A percentile compares a stretch with the other conserved stretches of the same genome.
phyloP scores from a whole-genome alignment of 345 rosid genomes.

The Triadica sebifera region DNA sequence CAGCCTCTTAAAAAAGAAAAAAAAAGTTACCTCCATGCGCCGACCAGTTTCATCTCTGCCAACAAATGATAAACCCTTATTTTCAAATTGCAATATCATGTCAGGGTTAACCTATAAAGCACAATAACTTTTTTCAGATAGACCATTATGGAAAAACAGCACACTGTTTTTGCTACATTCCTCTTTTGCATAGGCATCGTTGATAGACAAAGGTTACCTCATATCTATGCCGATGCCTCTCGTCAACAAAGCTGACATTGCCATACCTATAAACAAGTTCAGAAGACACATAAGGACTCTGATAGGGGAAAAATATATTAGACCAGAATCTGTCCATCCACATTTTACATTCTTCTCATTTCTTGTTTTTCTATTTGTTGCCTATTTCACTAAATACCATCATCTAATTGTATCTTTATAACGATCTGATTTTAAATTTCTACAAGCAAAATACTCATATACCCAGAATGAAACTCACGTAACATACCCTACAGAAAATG shows the following conservation, averaged over 20 bases:
- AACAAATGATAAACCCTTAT: slow-evolving; percentile 81
- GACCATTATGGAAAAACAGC: neutral
- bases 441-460: neutral
- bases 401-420: neutral
- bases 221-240: slow-evolving; percentile 91
- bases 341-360: neutral
- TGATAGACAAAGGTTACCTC: slow-evolving; percentile 51
- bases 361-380: neutral
- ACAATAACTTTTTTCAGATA: slow-evolving; percentile 4
- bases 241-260: slow-evolving; percentile 57
- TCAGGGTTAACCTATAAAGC: slow-evolving; percentile 76
- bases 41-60: slow-evolving; percentile 88
- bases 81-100: slow-evolving; percentile 61
- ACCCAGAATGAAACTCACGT: neutral
- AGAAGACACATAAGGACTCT: neutral
- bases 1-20: too few species aligned
- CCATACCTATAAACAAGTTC: slow-evolving; percentile 53
- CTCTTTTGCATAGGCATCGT: neutral
- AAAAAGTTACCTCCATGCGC: slow-evolving; percentile 68
- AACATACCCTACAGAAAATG: neutral
- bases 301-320: neutral
- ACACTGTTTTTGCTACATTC: neutral
- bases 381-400: neutral
- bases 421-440: neutral
- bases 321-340: neutral